Evolutionary conservation across 306 rosid species (phyloP), one percentile per base, ranked within the genome.

Genomic region (Acacia melanoxylon): DNA sequence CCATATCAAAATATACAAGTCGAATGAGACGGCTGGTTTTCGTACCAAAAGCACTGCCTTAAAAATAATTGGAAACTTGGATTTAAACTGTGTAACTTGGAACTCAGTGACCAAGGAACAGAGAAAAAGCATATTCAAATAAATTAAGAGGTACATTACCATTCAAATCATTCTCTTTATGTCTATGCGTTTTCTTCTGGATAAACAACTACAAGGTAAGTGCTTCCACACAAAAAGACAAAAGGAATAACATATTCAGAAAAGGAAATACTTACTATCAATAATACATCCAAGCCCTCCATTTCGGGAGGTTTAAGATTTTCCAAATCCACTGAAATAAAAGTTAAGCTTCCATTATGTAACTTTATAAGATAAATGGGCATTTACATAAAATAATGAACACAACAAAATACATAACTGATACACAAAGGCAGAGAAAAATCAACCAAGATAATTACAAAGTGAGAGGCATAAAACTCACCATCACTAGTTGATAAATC

Each of bases 261-360:
- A 27, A 65, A 24, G 16, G 4, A 79, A 56, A 69, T 80, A 82
- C 89, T 85, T 80, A 95, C 99, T 22, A 83, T 86, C 74, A 91
- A 40, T 68, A 83, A 68, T 77, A 40, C 82, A 72, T 91, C 94
- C 69, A 95, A 86, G 71, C 97, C 98, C 13, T 91, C 97, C 97
- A 95, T 91, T 52, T 35, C 67, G 12, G 99, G 97, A 79, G 91
- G 98, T 25, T 89, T 85, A 81, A 85, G 65, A 82, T 42, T 61
- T 85, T 65, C 77, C 80, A 89, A 71, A 84, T 83, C 87, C 79
- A 76, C 99, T 93, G 89, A 85, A 90, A 90, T 12, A 74, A 25
- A 86, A 35, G 22, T 78, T 25, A 75, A 82, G 67, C n/a, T 40
- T 76, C 49, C 42, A 68, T 77, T 44, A 85, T 46, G 0, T 49